Evolutionary conservation across 1,139 yeast species (phyloP), one percentile per base, ranked within the genome.

Genomic region (Candida gigantensis): DNA sequence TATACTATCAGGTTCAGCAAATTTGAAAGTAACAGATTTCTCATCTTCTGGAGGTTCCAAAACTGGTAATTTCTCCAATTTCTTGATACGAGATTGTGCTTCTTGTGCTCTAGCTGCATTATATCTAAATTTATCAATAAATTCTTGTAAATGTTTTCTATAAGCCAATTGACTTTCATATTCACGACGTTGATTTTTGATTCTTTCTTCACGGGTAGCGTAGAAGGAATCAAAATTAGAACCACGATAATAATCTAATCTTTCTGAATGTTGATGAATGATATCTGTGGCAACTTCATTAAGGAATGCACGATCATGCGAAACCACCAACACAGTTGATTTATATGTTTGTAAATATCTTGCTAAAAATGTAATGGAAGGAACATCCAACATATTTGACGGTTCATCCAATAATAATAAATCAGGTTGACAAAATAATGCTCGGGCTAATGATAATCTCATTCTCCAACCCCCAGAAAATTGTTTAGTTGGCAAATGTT

Each of bases 401-500:
- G 98, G 98, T 76, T 92, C 98, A 78, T 92, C 98, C 48, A 92
- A 74, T 55, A 92, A 70, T 50, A 92, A 72, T 49, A 92, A 73
- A 61, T 94, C 98, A 0, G 98, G 98, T 59, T 87, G 85, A 74
- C 97, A 92, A 74, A 92, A 92, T 59, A 92, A 76, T 0, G 98
- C 98, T 67, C 98, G 80, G 3, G 98, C 98, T 45, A 92, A 75
- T n/a, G 97, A 87, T 49, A 92, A 76, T 72, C 98, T 84, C 98
- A 92, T 92, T 77, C 98, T 84, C 98, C 98, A 92, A 81, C 98
- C 98, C 77, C 98, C 98, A 37, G 97, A 89, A 61, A 92, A 92
- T 23, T 92, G 77, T 51, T 88, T 90, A 8, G 97, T 89, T 16
- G 96, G 81, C 42, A 72, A 72, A 35, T 70, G 67, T 60, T 92